Evolutionary conservation across 2,329 filamentous ascomycete species (phyloP).

Genomic region (Hansfordia pulvinata): DNA sequence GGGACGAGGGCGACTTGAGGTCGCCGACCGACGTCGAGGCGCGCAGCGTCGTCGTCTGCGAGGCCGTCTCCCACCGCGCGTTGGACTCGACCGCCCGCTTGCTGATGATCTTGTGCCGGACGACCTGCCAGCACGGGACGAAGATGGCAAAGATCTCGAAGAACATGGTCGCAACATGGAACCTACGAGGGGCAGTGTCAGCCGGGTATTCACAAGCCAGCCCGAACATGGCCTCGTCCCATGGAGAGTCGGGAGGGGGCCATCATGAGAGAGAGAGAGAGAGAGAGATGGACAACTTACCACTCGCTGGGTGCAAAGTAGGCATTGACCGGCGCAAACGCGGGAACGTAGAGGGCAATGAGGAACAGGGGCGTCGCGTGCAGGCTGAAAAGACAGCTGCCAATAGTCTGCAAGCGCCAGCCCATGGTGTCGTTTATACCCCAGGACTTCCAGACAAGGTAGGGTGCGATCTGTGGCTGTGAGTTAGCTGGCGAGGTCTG

Average conservation of each 20-base stretch:
- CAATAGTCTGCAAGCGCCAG: conserved; percentile 41
- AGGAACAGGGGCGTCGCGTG: conserved; percentile 44
- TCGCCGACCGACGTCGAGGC: conserved; percentile 5
- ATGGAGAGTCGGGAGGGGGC: background rate
- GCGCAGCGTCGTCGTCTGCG: conserved; percentile 9
- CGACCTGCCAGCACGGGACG: conserved; percentile 25
- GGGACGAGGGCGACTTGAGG: conserved; percentile 8
- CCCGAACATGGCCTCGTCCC: no score
- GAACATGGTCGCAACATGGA: conserved; percentile 36
- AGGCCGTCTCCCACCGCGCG: conserved; percentile 15
- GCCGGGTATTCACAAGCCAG: no score
- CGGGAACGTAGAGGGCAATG: conserved; percentile 27
- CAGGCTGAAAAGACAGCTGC: conserved; percentile 24
- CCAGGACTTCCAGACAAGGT: conserved; percentile 36
- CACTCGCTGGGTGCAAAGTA: conserved; percentile 38
- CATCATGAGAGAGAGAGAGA: no score
- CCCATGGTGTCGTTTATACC: conserved; percentile 41
- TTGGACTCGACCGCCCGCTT: conserved; percentile 12
- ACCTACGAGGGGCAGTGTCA: no score
- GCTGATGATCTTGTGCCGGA: conserved; percentile 10
- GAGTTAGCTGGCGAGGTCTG: background rate
- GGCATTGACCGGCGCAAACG: conserved; percentile 26
- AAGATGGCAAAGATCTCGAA: conserved; percentile 42
- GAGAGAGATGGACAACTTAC: conserved; percentile 21
- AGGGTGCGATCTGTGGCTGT: conserved; percentile 27